Base-by-base conservation (phyloP, 305 asterid genomes). In the Ilex paraguariensis region DNA sequence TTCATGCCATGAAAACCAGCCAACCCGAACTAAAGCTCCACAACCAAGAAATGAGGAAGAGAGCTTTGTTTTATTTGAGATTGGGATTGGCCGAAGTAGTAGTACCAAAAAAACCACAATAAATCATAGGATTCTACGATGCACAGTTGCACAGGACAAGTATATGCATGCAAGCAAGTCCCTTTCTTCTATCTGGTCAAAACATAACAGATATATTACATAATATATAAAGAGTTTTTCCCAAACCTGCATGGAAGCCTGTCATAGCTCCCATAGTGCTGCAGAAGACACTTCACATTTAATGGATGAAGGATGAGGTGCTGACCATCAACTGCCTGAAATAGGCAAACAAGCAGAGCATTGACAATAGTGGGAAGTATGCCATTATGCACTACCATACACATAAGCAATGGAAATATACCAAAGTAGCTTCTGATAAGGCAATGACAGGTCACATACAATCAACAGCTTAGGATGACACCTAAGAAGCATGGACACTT, bases 241-340 rank as follows among this genome's bases (percentile, higher is more conserved):
- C 51, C 68, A 56, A 60, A 90, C 97, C 96, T 87, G 82, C 80
- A 79, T 55, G 99, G 99, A 71, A 93, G 91, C 68, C 71, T 75
- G 69, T 83, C 95, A 73, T 63, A 82, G 77, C 73, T 84, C 64
- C 97, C 95, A 54, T 87, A 90, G 74, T 87, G 87, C 77, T 86
- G 94, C 68, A 90, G 79, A 73, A 93, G 92, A 68, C 99, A 93
- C 81, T 82, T 93, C 99, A 93, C 86, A 79, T 77, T 87, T 69
- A 93, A 66, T n/a, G 99, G 88, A 73, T 87, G 95, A 66, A 93
- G 85, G 70, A 93, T 80, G 68, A 93, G 75, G 76, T 85, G 89
- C 75, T 93, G 99, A 70, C 99, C 99, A 55, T 93, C 99, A 72
- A 75, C 70, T 46, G 88, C 95, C 99, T 93, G 83, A 59, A 75